Evolutionary conservation across 2,329 filamentous ascomycete species (phyloP).

Genomic region (Colletotrichum somersetense): DNA sequence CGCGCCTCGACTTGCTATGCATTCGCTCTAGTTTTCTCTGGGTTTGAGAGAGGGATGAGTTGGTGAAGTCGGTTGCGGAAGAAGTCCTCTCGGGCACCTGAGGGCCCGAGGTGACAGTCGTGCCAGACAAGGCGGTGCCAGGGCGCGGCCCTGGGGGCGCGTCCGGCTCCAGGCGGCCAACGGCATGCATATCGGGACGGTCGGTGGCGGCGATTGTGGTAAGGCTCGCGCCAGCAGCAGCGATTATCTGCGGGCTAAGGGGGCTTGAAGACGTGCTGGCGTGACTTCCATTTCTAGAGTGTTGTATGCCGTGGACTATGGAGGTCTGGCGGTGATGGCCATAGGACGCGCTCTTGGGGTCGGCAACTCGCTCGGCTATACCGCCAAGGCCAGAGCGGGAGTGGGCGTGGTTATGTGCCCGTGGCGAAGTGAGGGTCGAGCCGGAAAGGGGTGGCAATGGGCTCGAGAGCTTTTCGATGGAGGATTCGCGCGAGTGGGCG

Average conservation of each 20-base stretch:
- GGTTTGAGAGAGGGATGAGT: constrained; percentile 60
- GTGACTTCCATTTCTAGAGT: constrained; percentile 89
- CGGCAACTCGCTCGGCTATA: constrained; percentile 65
- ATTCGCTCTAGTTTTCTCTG: constrained; percentile 70
- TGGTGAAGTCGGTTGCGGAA: constrained; percentile 60
- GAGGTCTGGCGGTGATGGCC: constrained; percentile 96
- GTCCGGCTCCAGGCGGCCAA: constrained; percentile 62
- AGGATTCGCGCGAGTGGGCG: constrained; percentile 70
- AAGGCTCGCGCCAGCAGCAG: constrained; percentile 71
- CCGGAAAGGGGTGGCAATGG: constrained; percentile 39
- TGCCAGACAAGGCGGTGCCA: constrained; percentile 62
- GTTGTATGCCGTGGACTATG: constrained; percentile 96
- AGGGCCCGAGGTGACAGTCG: constrained; percentile 50
- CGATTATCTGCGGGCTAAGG: constrained; percentile 87
- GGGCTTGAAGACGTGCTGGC: constrained; percentile 85
- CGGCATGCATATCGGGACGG: constrained; percentile 63
- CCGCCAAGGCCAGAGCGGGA: constrained; percentile 57
- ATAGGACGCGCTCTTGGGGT: constrained; percentile 71
- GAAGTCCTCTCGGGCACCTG: constrained; percentile 60
- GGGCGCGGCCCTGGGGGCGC: constrained; percentile 55
- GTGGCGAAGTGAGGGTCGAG: constrained; percentile 51
- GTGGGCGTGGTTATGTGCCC: constrained; percentile 54
- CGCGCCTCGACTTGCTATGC: constrained; percentile 76
- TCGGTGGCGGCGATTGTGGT: constrained; percentile 63
- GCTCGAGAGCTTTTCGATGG: constrained; percentile 64